Percentiles rank a stretch among this genome's conserved stretches.
phyloP scores from a whole-genome alignment of 2,329 filamentous ascomycete species.

The Aureobasidium sp. region DNA sequence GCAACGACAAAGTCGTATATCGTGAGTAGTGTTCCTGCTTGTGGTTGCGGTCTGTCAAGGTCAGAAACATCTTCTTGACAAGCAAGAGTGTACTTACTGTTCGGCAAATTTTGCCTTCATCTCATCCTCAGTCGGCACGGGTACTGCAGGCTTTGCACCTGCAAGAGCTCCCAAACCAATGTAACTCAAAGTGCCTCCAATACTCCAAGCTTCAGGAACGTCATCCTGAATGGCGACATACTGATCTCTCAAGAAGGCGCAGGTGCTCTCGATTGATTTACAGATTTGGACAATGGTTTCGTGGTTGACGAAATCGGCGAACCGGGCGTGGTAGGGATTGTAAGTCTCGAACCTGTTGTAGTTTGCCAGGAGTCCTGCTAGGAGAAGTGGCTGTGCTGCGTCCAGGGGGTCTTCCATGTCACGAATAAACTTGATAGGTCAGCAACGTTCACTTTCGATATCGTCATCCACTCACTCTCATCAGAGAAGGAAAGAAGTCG shows the following conservation, averaged over 20 bases:
- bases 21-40: conserved; percentile 73
- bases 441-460: background rate
- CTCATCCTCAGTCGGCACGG: conserved; percentile 66
- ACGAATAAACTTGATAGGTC: conserved; percentile 61
- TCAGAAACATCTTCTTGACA: conserved; percentile 18
- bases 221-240: conserved; percentile 89
- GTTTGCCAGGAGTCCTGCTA: conserved; percentile 83
- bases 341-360: conserved; percentile 99
- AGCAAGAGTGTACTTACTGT: conserved; percentile 51
- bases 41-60: conserved; percentile 60
- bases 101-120: conserved; percentile 73
- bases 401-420: conserved; percentile 60
- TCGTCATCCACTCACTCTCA: conserved; percentile 61
- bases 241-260: conserved; percentile 58
- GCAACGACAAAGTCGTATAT: conserved; percentile 91
- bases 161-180: conserved; percentile 75
- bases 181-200: conserved; percentile 73
- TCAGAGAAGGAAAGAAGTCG: conserved; percentile 87
- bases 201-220: conserved; percentile 78
- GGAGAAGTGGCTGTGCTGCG: conserved; percentile 64
- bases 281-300: conserved; percentile 76
- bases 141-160: conserved; percentile 50
- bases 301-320: conserved; percentile 96
- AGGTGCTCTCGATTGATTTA: conserved; percentile 65
- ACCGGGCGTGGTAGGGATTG: conserved; percentile 85